phyloP scores from a whole-genome alignment of 352 stramenopile genomes.

The Stramenopiles sp. region DNA sequence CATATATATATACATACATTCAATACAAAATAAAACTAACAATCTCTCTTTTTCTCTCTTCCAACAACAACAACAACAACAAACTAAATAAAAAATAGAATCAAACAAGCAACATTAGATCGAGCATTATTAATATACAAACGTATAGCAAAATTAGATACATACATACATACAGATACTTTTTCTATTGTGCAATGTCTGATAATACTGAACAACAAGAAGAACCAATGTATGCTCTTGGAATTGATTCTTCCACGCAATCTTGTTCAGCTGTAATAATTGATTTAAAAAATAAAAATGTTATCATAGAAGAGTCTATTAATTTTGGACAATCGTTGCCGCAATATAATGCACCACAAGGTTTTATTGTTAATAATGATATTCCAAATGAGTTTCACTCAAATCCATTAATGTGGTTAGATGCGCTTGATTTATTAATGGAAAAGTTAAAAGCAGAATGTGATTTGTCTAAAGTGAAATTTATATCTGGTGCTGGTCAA shows the following conservation, averaged over 20 bases:
- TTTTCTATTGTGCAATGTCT: no score
- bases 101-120: no score
- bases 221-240: background rate
- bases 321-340: background rate
- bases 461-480: background rate
- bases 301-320: background rate
- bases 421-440: background rate
- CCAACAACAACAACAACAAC: no score
- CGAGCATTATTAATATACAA: no score
- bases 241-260: background rate
- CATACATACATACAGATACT: no score
- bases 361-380: background rate
- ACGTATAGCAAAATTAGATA: no score
- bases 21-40: no score
- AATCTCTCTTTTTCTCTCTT: no score
- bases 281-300: background rate
- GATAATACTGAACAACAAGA: no score
- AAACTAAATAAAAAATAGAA: no score
- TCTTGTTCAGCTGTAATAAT: background rate
- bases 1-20: no score
- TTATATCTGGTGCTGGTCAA: background rate
- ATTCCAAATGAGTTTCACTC: background rate
- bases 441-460: background rate
- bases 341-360: background rate
- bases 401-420: background rate